Evolutionary conservation across 805 yeast genomes (phyloP).

Genomic region (Candida pseudoglaebosa): DNA sequence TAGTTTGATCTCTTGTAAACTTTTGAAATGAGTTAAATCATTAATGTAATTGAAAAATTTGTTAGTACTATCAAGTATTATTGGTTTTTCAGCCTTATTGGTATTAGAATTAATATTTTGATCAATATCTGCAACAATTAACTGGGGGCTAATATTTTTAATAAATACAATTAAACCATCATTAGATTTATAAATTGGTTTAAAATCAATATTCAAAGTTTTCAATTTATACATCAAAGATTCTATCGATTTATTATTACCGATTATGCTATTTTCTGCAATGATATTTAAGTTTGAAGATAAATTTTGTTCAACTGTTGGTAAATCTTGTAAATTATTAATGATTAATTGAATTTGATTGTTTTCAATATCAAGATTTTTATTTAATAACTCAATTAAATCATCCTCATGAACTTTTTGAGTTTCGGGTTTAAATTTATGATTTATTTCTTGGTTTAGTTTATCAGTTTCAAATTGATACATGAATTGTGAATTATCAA

Average conservation of each 20-base stretch:
- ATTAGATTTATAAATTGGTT: constrained; percentile 37
- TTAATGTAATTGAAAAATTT: constrained; percentile 1
- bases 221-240: constrained; percentile 7
- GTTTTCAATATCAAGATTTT: not conserved
- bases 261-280: not conserved
- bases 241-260: constrained; percentile 6
- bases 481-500: not conserved
- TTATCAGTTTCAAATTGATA: too few relatives aligned
- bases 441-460: not conserved
- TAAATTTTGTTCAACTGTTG: not conserved
- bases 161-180: constrained; percentile 56
- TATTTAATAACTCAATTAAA: not conserved
- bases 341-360: not conserved
- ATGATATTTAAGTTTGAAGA: not conserved
- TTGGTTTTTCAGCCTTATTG: not conserved
- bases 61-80: not conserved
- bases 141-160: constrained; percentile 41
- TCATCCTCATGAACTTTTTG: not conserved
- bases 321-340: not conserved
- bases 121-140: constrained; percentile 12
- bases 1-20: constrained; percentile 3
- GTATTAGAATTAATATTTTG: too few relatives aligned
- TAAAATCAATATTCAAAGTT: constrained; percentile 5
- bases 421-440: too few relatives aligned
- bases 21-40: constrained; percentile 3